Evolutionary conservation across 2,329 filamentous ascomycete genomes (phyloP), one percentile per base, ranked within the genome.

Genomic region (Lasiodiplodia sp.): DNA sequence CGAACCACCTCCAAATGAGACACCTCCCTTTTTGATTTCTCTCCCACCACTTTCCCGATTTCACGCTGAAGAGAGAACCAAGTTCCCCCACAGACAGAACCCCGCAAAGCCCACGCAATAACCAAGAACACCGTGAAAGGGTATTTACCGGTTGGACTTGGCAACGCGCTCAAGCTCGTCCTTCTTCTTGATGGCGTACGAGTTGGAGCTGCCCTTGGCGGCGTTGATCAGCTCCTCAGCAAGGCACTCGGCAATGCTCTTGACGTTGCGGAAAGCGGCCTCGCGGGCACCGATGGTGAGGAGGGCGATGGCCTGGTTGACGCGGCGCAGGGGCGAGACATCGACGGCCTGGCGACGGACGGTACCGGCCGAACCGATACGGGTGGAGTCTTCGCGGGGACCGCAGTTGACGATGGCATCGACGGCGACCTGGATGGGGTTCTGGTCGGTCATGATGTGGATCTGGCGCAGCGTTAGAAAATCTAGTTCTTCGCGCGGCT

Each of bases 161-260:
- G 96, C 96, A 80, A 99, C 96, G 96, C 96, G 96, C 92, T 99
- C 96, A 88, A 99, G 87, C 92, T 99, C 96, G 86, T 99, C 96
- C 95, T 99, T 99, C 94, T 99, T 99, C 94, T 99, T 99, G 91
- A 99, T 99, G 81, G 96, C 96, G 85, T 98, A 99, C 78, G 94
- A 97, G 94, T 99, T 99, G 88, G 92, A 96, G 91, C 92, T 96
- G 82, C 96, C 96, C 93, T 99, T 99, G 85, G 96, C 96, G 83
- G 96, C 96, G 90, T 99, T 99, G 92, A 99, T 98, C 84, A 99
- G 90, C 91, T 99, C 96, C 88, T 99, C 96, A 83, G 96, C 96
- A 80, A 99, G 88, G 89, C 96, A 98, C 90, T 99, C 96, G 80
- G 96, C 94, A 83, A 99, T 96, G 82, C 92, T 94, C 94, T 99